Evolutionary conservation across 2,329 filamentous ascomycete species (phyloP), one percentile per base, ranked within the genome.

Genomic region (Microcyclosporella mali): DNA sequence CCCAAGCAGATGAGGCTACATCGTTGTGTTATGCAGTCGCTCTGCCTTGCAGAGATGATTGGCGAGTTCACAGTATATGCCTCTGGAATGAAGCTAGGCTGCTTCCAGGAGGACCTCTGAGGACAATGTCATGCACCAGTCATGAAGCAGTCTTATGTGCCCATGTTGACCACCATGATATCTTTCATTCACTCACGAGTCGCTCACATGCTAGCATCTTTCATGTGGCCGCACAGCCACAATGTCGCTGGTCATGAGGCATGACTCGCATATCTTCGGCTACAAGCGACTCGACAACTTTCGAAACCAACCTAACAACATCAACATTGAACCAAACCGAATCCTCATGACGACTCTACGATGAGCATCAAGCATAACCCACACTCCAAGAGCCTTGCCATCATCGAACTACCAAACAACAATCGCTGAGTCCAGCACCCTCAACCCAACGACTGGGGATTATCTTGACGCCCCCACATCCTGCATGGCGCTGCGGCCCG

Each of bases 371-470:
- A 50, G 18, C 33, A 47, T 14, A 38, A 40, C 36, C 21, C 31
- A 18, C 41, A 28, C 29, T 37, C 41, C 37, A 49, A 43, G 46
- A 49, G 43, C 17, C 47, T 55, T 33, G 51, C 46, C 45, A 52
- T 56, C 45, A 54, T 56, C 37, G 47, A 53, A 27, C 47, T 55
- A 2, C 56, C 56, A 14, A 57, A 56, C 46, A 57, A 59, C 54
- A 52, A 59, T 49, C 53, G 52, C 36, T 56, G 45, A 56, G 12
- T 4, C 18, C 39, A 41, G 21, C 39, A 35, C 16, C 37, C 21
- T 45, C 38, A 37, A 39, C 8, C 25, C 33, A 3, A 36, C 32
- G 8, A n/a, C n/a, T 25, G 21, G 9, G 21, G 21, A 25, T 6
- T 25, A 6, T 4, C 21, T 9, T 25, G 21, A 4, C 6, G 9